phyloP scores from a whole-genome alignment of 1,284 basidiomycete species.

The Filobasidium uniguttulatum region DNA sequence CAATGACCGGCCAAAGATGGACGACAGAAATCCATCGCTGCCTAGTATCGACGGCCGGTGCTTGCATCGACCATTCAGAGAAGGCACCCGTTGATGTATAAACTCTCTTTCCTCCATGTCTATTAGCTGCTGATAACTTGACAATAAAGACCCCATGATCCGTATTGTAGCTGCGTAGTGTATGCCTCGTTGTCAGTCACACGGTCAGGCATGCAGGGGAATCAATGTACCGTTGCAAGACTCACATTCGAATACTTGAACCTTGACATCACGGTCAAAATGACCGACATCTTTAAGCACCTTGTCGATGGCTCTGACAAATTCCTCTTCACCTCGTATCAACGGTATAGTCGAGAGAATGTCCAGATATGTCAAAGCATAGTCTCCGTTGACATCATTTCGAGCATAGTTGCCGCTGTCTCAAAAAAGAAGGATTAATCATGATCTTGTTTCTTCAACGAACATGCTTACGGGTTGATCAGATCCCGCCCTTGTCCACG shows the following conservation, averaged over 20 bases:
- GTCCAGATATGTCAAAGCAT: slow-evolving; percentile 32
- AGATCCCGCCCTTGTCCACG: slow-evolving; percentile 65
- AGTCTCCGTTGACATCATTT: slow-evolving; percentile 63
- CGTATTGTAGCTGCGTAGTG: slow-evolving; percentile 61
- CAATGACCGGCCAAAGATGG: neutral
- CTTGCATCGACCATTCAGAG: neutral
- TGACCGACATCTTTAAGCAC: slow-evolving; percentile 19
- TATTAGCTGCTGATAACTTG: slow-evolving; percentile 60
- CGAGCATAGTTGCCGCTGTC: slow-evolving; percentile 61
- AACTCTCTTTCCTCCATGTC: slow-evolving; percentile 27
- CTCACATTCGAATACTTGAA: slow-evolving; percentile 62
- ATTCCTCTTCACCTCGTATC: slow-evolving; percentile 24
- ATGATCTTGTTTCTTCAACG: slow-evolving; percentile 39
- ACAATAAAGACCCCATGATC: slow-evolving; percentile 73
- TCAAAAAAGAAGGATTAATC: slow-evolving; percentile 44
- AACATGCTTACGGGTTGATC: slow-evolving; percentile 50
- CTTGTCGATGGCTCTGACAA: slow-evolving; percentile 23
- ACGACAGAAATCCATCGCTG: neutral
- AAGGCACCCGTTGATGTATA: neutral
- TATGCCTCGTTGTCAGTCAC: too few relatives aligned
- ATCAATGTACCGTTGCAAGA: slow-evolving; percentile 5
- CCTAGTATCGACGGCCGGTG: neutral
- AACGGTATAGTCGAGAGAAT: slow-evolving; percentile 27
- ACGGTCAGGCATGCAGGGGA: neutral
- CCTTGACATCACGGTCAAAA: slow-evolving; percentile 38